phyloP scores from a whole-genome alignment of 2,329 filamentous ascomycete species.

The Penicillium fuscoglaucum region DNA sequence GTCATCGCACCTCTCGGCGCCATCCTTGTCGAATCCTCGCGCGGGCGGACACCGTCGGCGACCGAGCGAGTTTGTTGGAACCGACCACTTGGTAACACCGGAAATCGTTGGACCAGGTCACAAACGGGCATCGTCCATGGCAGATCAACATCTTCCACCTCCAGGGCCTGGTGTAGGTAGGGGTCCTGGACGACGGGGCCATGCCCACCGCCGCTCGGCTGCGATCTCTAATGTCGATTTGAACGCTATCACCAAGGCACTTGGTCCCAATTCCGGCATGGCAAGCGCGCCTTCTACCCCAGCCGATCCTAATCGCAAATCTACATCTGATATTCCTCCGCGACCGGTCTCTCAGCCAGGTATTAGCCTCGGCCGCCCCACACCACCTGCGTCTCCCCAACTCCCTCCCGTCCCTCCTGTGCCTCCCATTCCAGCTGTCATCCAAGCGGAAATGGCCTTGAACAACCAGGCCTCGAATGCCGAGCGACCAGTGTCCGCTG shows the following conservation, averaged over 20 bases:
- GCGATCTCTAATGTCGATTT: constrained; percentile 84
- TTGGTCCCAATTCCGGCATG: constrained; percentile 46
- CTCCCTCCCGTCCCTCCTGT: constrained; percentile 20
- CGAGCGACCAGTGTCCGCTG: constrained; percentile 75
- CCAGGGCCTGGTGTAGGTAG: constrained; percentile 42
- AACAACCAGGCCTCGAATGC: constrained; percentile 51
- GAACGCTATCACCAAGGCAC: constrained; percentile 52
- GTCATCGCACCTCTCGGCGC: constrained; percentile 54
- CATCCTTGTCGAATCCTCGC: constrained; percentile 51
- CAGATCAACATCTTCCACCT: constrained; percentile 32
- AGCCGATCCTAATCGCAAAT: constrained; percentile 40
- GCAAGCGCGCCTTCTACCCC: constrained; percentile 61
- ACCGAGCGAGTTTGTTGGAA: constrained; percentile 84
- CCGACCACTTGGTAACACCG: constrained; percentile 53
- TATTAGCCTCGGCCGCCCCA: constrained; percentile 29
- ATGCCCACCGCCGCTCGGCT: constrained; percentile 76
- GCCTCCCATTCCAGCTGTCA: constrained; percentile 19
- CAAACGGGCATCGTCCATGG: constrained; percentile 22
- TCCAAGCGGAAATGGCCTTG: constrained; percentile 16
- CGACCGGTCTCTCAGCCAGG: constrained; percentile 39
- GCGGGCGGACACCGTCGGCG: constrained; percentile 69
- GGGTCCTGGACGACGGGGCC: constrained; percentile 62
- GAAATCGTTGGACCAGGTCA: constrained; percentile 61
- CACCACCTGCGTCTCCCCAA: constrained; percentile 38
- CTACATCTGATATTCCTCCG: constrained; percentile 30